A percentile compares a stretch with the other conserved stretches of the same genome.
These are phyloP conservation scores for Talaromyces borbonicus DNA, from an alignment of 495 filamentous ascomycete genomes.

Conservation along the genomic window DNA sequence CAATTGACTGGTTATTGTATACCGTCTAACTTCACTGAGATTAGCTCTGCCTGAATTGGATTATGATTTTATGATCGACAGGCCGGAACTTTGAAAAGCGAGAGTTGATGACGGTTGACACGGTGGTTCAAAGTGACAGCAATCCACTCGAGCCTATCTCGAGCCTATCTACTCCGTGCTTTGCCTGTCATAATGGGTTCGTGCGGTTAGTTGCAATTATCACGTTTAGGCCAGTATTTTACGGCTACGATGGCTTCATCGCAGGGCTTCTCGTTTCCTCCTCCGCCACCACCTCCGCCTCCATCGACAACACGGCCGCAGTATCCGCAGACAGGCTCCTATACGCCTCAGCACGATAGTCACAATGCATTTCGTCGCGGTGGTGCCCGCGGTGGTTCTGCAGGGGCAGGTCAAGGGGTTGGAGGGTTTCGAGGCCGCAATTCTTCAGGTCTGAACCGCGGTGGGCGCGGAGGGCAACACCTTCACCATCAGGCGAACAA, in stretches of 20 bases:
- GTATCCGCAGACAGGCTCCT: slow-evolving; percentile 2
- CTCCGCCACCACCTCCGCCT: slow-evolving; percentile 36
- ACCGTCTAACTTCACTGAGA: background rate
- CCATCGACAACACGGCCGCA: slow-evolving; percentile 21
- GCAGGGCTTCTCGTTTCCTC: slow-evolving; percentile 42
- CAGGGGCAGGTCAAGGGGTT: too few relatives aligned
- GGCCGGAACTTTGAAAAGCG: background rate
- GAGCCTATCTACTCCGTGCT: too few relatives aligned
- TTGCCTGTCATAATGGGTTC: background rate
- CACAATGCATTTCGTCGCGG: slow-evolving; percentile 18
- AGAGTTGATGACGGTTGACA: background rate
- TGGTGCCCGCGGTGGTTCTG: slow-evolving; percentile 21
- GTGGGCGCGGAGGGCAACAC: slow-evolving; percentile 43
- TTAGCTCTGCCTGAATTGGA: background rate
- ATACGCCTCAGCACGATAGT: slow-evolving; percentile 14
- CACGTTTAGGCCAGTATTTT: slow-evolving; percentile 10
- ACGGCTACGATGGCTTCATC: slow-evolving; percentile 33
- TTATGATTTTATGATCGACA: slow-evolving; percentile 1
- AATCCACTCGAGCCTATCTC: too few relatives aligned
- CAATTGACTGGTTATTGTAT: background rate
- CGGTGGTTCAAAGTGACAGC: background rate
- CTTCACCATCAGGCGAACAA: background rate
- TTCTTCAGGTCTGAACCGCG: slow-evolving; percentile 37
- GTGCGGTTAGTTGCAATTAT: background rate
- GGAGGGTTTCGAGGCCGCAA: slow-evolving; percentile 32